Percentiles rank a stretch among this genome's conserved stretches.
Conservation (phyloP, 2,329 filamentous ascomycete species). For the Monilinia fructigena region DNA sequence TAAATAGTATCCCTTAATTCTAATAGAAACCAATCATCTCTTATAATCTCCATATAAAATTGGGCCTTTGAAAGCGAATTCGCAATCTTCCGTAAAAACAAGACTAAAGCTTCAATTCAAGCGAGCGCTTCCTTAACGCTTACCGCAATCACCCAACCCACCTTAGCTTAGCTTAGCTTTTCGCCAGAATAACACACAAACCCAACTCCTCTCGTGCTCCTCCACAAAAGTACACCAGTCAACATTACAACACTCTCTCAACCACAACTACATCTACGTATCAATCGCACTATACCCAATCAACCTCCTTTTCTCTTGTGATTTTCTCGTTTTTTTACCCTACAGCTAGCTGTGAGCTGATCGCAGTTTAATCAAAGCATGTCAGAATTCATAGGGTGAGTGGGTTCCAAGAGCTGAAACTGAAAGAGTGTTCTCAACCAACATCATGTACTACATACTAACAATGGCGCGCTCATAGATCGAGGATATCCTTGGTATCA, state of each 20-base stretch:
- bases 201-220: slow-evolving; percentile 1
- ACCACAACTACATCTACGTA: not conserved
- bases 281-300: slow-evolving; percentile 23
- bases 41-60: not conserved
- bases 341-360: slow-evolving; percentile 38
- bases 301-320: slow-evolving; percentile 17
- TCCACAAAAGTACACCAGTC: not conserved
- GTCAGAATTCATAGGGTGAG: slow-evolving; percentile 62
- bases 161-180: slow-evolving; percentile 19
- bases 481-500: slow-evolving; percentile 93
- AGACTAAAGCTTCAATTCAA: not conserved
- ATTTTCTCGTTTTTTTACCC: slow-evolving; percentile 17
- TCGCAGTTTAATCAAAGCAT: slow-evolving; percentile 42
- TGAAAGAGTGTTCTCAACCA: slow-evolving; percentile 18
- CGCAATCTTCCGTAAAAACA: not conserved
- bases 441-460: slow-evolving; percentile 28
- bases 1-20: not conserved
- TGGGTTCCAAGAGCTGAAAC: slow-evolving; percentile 38
- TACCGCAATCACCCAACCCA: not conserved
- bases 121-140: slow-evolving; percentile 21
- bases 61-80: not conserved
- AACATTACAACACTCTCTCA: slow-evolving; percentile 10
- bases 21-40: not conserved
- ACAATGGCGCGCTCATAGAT: slow-evolving; percentile 51
- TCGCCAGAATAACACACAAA: slow-evolving; percentile 22